These are phyloP conservation scores for Ballota nigra DNA, from an alignment of 257 asterid species.

Conservation along the genomic window DNA sequence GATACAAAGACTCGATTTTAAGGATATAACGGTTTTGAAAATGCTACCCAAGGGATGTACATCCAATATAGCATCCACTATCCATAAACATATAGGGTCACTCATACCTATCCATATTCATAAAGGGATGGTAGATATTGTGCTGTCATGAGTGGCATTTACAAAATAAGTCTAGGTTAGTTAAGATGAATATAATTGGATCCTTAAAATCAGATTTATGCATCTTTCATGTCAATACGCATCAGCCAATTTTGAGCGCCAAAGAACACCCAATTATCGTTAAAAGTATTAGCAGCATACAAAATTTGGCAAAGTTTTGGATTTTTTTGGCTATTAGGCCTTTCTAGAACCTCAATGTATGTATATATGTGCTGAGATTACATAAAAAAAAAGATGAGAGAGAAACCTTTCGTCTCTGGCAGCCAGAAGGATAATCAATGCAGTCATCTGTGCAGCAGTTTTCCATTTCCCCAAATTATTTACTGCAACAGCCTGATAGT, in stretches of 20 bases:
- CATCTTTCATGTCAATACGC: neutral
- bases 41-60: neutral
- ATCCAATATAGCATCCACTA: neutral
- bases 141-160: neutral
- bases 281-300: neutral
- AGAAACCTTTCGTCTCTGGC: conserved; percentile 83
- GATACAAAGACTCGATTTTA: neutral
- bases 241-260: neutral
- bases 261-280: neutral
- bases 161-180: neutral
- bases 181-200: neutral
- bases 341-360: neutral
- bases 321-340: neutral
- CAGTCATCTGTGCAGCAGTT: conserved; percentile 93
- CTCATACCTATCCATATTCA: neutral
- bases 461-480: conserved; percentile 96
- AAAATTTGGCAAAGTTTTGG: neutral
- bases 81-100: neutral
- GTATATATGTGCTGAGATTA: neutral
- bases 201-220: neutral
- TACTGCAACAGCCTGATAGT: conserved; percentile 89
- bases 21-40: neutral
- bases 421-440: conserved; percentile 82
- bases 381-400: conserved; percentile 4
- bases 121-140: neutral